Evolutionary conservation across 495 filamentous ascomycete species (phyloP).

Genomic region (Neurospora cerealis): DNA sequence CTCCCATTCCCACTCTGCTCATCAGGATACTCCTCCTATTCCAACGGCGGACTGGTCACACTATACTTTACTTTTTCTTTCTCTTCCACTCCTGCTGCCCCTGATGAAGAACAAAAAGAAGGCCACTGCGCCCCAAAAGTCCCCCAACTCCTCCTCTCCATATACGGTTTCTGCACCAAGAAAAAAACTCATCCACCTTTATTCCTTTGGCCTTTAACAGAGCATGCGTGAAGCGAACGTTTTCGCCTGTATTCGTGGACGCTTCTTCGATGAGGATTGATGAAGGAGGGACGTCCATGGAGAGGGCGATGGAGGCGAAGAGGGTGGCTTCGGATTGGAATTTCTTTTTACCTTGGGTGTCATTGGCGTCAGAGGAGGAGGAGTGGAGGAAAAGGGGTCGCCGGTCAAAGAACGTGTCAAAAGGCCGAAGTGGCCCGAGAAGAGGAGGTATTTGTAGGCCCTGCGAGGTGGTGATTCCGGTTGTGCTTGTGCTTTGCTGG

Average conservation of each 20-base stretch:
- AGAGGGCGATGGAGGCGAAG: slow-evolving; percentile 17
- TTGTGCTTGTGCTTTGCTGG: background rate
- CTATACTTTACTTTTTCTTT: slow-evolving; percentile 7
- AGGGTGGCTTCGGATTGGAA: slow-evolving; percentile 22
- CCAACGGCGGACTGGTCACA: slow-evolving; percentile 24
- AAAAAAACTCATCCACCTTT: slow-evolving; percentile 11
- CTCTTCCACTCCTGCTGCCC: background rate
- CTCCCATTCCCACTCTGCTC: slow-evolving; percentile 16
- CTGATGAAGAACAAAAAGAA: background rate
- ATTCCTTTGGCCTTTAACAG: slow-evolving; percentile 16
- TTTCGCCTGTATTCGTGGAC: slow-evolving; percentile 32
- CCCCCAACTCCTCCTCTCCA: slow-evolving; percentile 30
- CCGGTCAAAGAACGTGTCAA: slow-evolving; percentile 23
- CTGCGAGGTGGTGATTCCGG: background rate
- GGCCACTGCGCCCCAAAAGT: slow-evolving; percentile 33
- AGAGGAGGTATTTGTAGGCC: slow-evolving; percentile 18
- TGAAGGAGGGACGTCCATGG: background rate
- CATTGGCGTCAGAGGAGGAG: background rate
- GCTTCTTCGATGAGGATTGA: slow-evolving; percentile 13
- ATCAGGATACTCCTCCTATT: slow-evolving; percentile 25
- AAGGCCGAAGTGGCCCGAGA: slow-evolving; percentile 23
- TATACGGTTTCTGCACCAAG: slow-evolving; percentile 33
- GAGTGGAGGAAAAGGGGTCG: background rate
- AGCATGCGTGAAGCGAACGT: slow-evolving; percentile 26
- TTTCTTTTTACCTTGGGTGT: background rate